Conservation (phyloP, 2,329 filamentous ascomycete species). For the Cordyceps pruinosa region DNA sequence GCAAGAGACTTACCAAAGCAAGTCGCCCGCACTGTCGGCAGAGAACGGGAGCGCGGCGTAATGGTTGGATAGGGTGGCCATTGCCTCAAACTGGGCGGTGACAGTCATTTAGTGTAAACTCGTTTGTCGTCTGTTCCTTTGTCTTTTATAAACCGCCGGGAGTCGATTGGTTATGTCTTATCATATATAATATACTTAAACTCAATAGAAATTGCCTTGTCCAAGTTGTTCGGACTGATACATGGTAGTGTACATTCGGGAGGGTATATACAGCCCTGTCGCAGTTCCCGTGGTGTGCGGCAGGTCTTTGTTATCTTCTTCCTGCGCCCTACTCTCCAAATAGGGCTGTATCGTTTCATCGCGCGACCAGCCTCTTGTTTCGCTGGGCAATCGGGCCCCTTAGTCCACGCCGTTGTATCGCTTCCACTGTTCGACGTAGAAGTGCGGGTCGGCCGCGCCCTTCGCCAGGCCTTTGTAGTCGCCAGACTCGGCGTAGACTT, state of each 20-base stretch:
- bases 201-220: neutral
- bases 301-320: neutral
- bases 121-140: neutral
- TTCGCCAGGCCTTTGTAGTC: conserved; percentile 44
- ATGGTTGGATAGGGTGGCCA: too few relatives aligned
- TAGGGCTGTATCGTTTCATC: neutral
- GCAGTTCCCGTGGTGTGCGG: conserved; percentile 15
- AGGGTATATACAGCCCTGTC: conserved; percentile 17
- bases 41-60: neutral
- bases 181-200: neutral
- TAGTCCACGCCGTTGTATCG: conserved; percentile 56
- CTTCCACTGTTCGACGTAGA: conserved; percentile 63
- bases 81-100: neutral
- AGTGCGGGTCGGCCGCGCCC: conserved; percentile 54
- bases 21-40: neutral
- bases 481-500: conserved; percentile 46
- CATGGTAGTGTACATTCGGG: conserved; percentile 7
- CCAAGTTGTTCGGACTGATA: neutral
- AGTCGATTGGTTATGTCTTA: neutral
- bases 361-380: neutral
- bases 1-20: neutral
- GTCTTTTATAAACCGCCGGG: neutral
- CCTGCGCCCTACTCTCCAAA: neutral
- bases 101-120: neutral
- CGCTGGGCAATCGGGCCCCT: conserved; percentile 14